Base-by-base conservation (phyloP, 805 yeast genomes). In the Sugiyamaella boreocaroliniensis region DNA sequence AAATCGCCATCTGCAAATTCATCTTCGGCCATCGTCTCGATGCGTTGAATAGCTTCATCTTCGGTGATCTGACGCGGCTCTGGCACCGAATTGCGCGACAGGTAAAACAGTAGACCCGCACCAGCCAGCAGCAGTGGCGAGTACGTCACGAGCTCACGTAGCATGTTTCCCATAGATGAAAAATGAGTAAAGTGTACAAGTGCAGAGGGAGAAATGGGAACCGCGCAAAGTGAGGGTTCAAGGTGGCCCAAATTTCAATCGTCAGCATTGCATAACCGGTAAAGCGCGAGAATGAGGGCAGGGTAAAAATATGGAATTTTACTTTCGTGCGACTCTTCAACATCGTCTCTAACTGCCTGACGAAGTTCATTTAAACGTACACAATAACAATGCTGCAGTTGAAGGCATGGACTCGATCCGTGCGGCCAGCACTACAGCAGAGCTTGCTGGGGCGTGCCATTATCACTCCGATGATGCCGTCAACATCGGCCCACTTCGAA, bases 1-100 rank as follows among this genome's bases (percentile, higher is more conserved):
- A 37, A 12, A 15, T 47, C 55, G 32, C 44, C 54, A 2, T 41
- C 54, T 7, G 22, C 54, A 9, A 40, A 44, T 14, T 51, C 52
- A 10, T 48, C 50, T 15, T 41, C 22, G 11, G 45, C 57, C 4
- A 15, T 40, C 37, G 26, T 15, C 34, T 51, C 48, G 16, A 41
- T 16, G 20, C 48, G 42, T 18, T 45, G 37, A 9, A 32, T 32
- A 5, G 37, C 37, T 32, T 45, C 37, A 14, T 45, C 47, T 16
- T 45, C 47, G 5, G 47, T 45, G 19, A 45, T 14, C 16, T 15
- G 14, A 12, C 8, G 42, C 29, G n/a, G n/a, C n/a, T 26, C 37
- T 8, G 29, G 48, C 32, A 5, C 34, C 3, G n/a, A 6, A 40
- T 29, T 40, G 10, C 29, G 46, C 22, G 34, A 46, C 34, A 41